Base-by-base conservation (phyloP, 441 rosid species). In the Biscutella laevigata region DNA sequence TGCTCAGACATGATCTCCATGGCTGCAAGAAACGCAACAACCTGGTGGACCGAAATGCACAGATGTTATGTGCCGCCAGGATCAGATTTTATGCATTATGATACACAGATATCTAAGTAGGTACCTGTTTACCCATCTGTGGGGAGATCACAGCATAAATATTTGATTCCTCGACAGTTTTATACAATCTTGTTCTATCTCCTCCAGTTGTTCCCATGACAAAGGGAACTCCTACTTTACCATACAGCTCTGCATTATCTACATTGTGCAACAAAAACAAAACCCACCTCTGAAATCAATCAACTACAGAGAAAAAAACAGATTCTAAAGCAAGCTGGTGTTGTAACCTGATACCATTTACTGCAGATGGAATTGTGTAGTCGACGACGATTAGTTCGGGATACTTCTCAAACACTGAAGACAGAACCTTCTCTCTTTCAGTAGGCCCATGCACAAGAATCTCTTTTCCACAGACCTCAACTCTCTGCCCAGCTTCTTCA, bases 151-250 rank as follows among this genome's bases (percentile, higher is more conserved):
- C 84, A 39, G 92, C 92, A 71, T 78, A 88, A 35, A 71, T 55
- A 34, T 74, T 81, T 10, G 95, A 67, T 27, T 77, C 75, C 61
- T 75, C 72, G 4, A 85, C 82, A 16, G 82, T 77, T 70, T 77
- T 73, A 40, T 74, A 75, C 16, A 88, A 65, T 8, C 0, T 62
- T 34, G 74, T 71, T 66, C 92, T 72, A 28, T 88, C 78, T 51
- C 92, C 96, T 50, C 96, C 86, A 6, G 92, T 85, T 34, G 96
- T 88, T 69, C 95, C 96, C 86, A 85, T 75, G 4, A 88, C 95
- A 61, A 88, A 88, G 6, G 96, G 92, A 47, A 85, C 82, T 22
- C 95, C 96, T 39, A 81, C 84, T 74, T 80, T 85, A 64, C 72
- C 64, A 70, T 88, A 88, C 3, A 85, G 67, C 51, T 79, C 83